A percentile compares a stretch with the other conserved stretches of the same genome.
phyloP scores from a whole-genome alignment of 2,329 filamentous ascomycete genomes.

The Cordyceps farinosa region DNA sequence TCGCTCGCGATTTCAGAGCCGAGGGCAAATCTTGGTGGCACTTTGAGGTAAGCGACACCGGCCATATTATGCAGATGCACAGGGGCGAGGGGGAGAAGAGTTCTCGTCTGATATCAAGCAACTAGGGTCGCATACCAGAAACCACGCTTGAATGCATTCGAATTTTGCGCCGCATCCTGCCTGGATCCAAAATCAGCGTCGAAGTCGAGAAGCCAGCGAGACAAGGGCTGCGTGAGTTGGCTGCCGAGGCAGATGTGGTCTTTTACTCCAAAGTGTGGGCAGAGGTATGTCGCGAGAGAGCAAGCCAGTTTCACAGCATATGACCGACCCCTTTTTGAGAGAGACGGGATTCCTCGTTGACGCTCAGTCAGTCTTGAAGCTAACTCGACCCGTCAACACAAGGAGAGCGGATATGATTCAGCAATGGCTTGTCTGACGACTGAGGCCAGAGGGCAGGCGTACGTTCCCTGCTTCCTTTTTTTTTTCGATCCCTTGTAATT shows the following conservation, averaged over 20 bases:
- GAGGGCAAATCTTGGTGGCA: conserved; percentile 59
- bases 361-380: neutral
- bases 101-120: neutral
- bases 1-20: conserved; percentile 37
- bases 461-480: conserved; percentile 25
- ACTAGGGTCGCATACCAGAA: conserved; percentile 60
- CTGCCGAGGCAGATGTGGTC: conserved; percentile 63
- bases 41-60: conserved; percentile 57
- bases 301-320: neutral
- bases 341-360: neutral
- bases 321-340: neutral
- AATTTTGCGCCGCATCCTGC: conserved; percentile 46
- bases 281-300: conserved; percentile 46
- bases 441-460: conserved; percentile 46
- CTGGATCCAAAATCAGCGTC: conserved; percentile 56
- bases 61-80: neutral
- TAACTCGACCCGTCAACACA: conserved; percentile 19
- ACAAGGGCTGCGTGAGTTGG: conserved; percentile 55
- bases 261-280: conserved; percentile 72
- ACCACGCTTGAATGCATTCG: conserved; percentile 58
- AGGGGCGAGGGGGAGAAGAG: neutral
- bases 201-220: conserved; percentile 70
- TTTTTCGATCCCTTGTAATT: neutral
- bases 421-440: conserved; percentile 49
- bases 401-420: conserved; percentile 39